Evolutionary conservation across 179 eudicot genomes (phyloP).

Genomic region (Beta corolliflora): DNA sequence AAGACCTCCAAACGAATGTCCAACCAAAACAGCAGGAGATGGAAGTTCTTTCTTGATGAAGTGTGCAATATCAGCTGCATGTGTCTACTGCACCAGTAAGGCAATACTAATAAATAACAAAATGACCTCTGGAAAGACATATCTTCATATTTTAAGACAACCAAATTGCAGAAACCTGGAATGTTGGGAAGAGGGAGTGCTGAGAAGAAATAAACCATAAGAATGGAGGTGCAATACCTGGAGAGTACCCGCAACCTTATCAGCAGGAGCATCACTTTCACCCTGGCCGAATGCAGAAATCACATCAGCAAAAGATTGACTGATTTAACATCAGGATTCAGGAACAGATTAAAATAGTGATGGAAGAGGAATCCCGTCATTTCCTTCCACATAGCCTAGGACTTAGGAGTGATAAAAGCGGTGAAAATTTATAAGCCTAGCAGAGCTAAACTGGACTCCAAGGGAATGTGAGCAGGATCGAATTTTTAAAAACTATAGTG

Average conservation of each 20-base stretch:
- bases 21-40: conserved; percentile 70
- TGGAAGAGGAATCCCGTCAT: background rate
- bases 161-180: background rate
- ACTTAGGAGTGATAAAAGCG: background rate
- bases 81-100: conserved; percentile 76
- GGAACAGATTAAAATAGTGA: background rate
- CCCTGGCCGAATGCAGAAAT: conserved; percentile 53
- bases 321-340: background rate
- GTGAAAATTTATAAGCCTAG: background rate
- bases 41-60: conserved; percentile 59
- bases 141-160: background rate
- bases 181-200: background rate
- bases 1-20: conserved; percentile 96
- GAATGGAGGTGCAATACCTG: conserved; percentile 49
- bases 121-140: conserved; percentile 5
- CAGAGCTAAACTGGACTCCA: background rate
- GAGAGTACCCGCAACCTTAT: conserved; percentile 76
- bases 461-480: background rate
- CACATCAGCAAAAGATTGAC: conserved; percentile 2
- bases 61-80: conserved; percentile 79
- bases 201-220: background rate
- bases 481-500: too few relatives aligned
- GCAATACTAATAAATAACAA: conserved; percentile 11
- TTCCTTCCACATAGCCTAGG: too few relatives aligned
- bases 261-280: conserved; percentile 82